Conservation (phyloP, 1,139 yeast species). For the Kodamaea suecica region DNA sequence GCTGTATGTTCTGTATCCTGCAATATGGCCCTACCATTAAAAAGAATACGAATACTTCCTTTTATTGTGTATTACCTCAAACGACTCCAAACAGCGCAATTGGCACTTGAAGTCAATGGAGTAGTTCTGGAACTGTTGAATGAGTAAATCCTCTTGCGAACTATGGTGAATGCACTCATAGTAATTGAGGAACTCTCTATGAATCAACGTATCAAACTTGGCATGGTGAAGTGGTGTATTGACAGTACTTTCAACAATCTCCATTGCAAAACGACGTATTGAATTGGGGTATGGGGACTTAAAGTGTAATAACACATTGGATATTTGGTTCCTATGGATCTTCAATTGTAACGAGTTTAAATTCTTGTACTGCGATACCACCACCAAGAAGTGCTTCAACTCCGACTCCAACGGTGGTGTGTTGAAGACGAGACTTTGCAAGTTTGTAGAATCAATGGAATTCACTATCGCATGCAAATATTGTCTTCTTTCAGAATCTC, state of each 20-base stretch:
- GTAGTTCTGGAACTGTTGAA: constrained; percentile 11
- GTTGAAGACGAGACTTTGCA: constrained; percentile 1
- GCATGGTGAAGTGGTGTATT: constrained; percentile 1
- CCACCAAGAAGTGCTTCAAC: not conserved
- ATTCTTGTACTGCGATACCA: not conserved
- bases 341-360: constrained; percentile 3
- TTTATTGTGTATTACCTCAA: constrained; percentile 7
- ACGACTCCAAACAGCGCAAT: constrained; percentile 3
- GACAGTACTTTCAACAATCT: constrained; percentile 1
- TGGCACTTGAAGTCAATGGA: constrained; percentile 9
- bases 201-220: constrained; percentile 9
- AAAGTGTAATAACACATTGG: constrained; percentile 1
- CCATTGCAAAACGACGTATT: constrained; percentile 3
- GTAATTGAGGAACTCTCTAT: constrained; percentile 9
- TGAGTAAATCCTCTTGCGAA: constrained; percentile 1
- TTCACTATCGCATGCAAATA: constrained; percentile 4
- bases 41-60: constrained; percentile 1
- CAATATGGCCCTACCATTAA: not conserved
- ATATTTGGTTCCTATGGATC: constrained; percentile 2
- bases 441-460: not conserved
- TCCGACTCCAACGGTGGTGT: not conserved
- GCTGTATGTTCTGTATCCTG: not conserved
- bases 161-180: constrained; percentile 8
- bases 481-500: constrained; percentile 3
- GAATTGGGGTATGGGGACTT: constrained; percentile 1